phyloP scores from a whole-genome alignment of 768 basidiomycete species.

The Panus rudis region DNA sequence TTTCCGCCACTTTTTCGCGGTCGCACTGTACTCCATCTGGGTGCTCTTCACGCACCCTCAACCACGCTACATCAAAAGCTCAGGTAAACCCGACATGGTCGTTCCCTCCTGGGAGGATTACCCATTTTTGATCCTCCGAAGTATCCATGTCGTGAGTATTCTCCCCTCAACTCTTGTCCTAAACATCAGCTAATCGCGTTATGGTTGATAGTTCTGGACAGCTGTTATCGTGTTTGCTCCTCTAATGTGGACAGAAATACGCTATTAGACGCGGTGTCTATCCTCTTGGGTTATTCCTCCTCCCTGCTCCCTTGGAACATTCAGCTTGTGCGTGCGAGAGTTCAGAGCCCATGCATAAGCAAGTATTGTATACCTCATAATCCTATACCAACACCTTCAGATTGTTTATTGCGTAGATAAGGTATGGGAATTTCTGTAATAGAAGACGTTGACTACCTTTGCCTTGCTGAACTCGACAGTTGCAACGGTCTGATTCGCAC shows the following conservation, averaged over 20 bases:
- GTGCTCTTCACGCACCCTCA: slow-evolving; percentile 69
- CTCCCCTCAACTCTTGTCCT: background rate
- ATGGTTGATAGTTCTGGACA: slow-evolving; percentile 67
- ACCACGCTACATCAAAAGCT: slow-evolving; percentile 24
- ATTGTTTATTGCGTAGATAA: too few relatives aligned
- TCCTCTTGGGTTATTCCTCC: too few relatives aligned
- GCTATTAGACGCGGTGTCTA: too few relatives aligned
- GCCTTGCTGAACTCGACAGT: too few relatives aligned
- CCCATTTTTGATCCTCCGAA: slow-evolving; percentile 56
- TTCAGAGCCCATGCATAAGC: too few relatives aligned
- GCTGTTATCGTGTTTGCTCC: slow-evolving; percentile 88
- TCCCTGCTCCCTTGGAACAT: too few relatives aligned
- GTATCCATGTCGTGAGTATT: slow-evolving; percentile 53
- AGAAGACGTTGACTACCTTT: too few relatives aligned
- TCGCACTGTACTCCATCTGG: slow-evolving; percentile 94
- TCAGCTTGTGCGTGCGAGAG: too few relatives aligned
- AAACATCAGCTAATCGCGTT: background rate
- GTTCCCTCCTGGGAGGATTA: slow-evolving; percentile 53
- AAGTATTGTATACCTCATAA: too few relatives aligned
- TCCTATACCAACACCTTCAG: too few relatives aligned
- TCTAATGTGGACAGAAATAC: slow-evolving; percentile 80
- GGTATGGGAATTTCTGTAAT: too few relatives aligned
- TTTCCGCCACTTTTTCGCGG: slow-evolving; percentile 88
- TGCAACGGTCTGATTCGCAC: too few relatives aligned
- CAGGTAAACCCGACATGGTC: slow-evolving; percentile 32